Conservation (phyloP, 257 asterid species). For the Scutellaria baicalensis region DNA sequence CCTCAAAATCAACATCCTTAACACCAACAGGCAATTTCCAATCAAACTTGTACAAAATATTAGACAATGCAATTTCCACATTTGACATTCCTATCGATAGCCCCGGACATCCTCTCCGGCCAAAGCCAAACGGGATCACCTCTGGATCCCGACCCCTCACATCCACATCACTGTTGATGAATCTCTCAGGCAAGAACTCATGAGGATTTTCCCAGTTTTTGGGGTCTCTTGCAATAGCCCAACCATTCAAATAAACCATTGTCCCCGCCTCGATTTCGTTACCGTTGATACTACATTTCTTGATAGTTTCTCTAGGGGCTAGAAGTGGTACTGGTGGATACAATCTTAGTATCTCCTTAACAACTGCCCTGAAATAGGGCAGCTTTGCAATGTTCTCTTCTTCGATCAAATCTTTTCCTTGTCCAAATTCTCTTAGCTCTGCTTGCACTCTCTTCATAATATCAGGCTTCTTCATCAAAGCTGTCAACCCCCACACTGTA, state of each 20-base stretch:
- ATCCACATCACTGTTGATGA: constrained; percentile 17
- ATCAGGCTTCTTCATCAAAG: constrained; percentile 10
- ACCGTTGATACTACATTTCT: constrained; percentile 7
- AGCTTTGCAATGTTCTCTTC: constrained; percentile 18
- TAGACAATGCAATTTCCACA: constrained; percentile 11
- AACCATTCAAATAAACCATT: constrained; percentile 11
- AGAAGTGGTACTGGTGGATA: constrained; percentile 20
- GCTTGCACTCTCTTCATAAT: constrained; percentile 20
- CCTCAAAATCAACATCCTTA: constrained; percentile 1
- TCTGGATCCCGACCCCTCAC: constrained; percentile 10
- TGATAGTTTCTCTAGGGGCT: constrained; percentile 14
- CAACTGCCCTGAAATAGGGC: constrained; percentile 21
- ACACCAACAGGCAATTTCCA: constrained; percentile 21
- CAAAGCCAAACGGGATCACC: constrained; percentile 18
- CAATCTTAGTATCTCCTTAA: constrained; percentile 19
- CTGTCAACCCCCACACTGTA: constrained; percentile 23
- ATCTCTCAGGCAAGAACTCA: constrained; percentile 23
- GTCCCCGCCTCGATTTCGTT: constrained; percentile 11
- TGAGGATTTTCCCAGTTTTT: constrained; percentile 13
- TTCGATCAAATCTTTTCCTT: neutral
- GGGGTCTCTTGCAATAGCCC: constrained; percentile 26
- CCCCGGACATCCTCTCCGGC: constrained; percentile 20
- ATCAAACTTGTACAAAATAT: constrained; percentile 11
- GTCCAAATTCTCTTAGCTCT: constrained; percentile 11
- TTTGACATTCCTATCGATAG: neutral